Evolutionary conservation across 2,329 filamentous ascomycete species (phyloP), one percentile per base, ranked within the genome.

Genomic region (Aspergillus arachidicola): DNA sequence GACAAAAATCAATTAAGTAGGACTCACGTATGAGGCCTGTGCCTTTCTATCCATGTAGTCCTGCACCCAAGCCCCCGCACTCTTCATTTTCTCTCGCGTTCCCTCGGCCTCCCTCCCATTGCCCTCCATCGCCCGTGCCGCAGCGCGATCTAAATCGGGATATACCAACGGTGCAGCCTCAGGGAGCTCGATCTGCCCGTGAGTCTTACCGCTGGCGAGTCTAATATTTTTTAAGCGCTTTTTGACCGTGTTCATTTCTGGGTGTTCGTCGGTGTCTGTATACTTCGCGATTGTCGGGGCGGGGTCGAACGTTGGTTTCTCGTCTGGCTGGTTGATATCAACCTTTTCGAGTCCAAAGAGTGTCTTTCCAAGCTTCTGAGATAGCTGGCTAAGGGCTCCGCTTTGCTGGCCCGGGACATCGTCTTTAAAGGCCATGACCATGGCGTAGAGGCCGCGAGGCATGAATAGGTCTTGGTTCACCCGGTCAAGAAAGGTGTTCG

Each of bases 1-100:
- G 6, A 11, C 3, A 4, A n/a, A 43, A 2, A 10, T 4, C 1
- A 43, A 6, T 26, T 10, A 56, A n/a, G 21, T 4, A 12, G n/a
- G 1, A 34, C 58, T 59, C 26, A 59, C 58, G n/a, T 53, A 59
- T 34, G 11, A n/a, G 10, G 46, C 48, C 12, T 59, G 58, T 3
- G 48, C 58, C 16, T 34, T 21, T 16, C 46, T 16, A 16, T 54
- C 48, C 7, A 38, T 23, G 46, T 59, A 59, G 30, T 54, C 58
- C n/a, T 12, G 6, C 0, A 59, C 46, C 28, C 28, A 59, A 28
- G 26, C 26, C 1, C 46, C 9, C 3, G 34, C n/a, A 0, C 36
- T 50, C 23, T 51, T 38, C 10, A 34, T 5, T 16, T 16, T 36
- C 34, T 36, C 34, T 0, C 34, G 14, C 14, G 34, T 16, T 5